A percentile compares a stretch with the other conserved stretches of the same genome.
Conservation (phyloP, 2,329 filamentous ascomycete genomes). For the Verticillium zaregamsianum region DNA sequence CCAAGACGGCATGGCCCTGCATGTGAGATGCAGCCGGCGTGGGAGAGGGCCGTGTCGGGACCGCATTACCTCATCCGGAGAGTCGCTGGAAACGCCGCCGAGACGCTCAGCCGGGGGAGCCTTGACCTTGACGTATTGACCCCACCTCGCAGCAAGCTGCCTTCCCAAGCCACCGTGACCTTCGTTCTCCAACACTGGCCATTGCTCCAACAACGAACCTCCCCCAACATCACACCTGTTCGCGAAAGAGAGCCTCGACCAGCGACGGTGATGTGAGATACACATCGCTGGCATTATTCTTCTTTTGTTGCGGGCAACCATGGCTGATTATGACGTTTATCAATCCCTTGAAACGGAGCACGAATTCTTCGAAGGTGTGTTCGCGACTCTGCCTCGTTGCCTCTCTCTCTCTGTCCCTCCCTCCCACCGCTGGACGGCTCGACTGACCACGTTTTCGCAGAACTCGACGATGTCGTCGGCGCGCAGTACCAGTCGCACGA, state of each 20-base stretch:
- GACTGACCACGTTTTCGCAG: slow-evolving; percentile 23
- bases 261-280: not conserved
- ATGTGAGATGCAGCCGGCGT: not conserved
- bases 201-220: slow-evolving; percentile 2
- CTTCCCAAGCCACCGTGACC: not conserved
- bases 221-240: not conserved
- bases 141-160: not conserved
- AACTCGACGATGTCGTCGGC: slow-evolving; percentile 42
- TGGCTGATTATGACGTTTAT: slow-evolving; percentile 63
- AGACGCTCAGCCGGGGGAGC: not conserved
- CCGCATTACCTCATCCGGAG: not conserved
- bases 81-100: not conserved
- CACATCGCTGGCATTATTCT: not conserved
- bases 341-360: slow-evolving; percentile 72
- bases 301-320: slow-evolving; percentile 25
- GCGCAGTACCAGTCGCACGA: slow-evolving; percentile 47
- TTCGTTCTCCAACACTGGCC: not conserved
- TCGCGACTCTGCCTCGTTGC: slow-evolving; percentile 6
- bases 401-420: slow-evolving; percentile 5
- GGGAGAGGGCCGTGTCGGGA: not conserved
- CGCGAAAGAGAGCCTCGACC: not conserved
- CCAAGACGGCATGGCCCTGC: too few relatives aligned
- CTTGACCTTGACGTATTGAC: not conserved
- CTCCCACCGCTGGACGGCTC: not conserved
- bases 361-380: slow-evolving; percentile 81